Base-by-base conservation (phyloP, 73 alveolate species). In the Urostyla sp. region DNA sequence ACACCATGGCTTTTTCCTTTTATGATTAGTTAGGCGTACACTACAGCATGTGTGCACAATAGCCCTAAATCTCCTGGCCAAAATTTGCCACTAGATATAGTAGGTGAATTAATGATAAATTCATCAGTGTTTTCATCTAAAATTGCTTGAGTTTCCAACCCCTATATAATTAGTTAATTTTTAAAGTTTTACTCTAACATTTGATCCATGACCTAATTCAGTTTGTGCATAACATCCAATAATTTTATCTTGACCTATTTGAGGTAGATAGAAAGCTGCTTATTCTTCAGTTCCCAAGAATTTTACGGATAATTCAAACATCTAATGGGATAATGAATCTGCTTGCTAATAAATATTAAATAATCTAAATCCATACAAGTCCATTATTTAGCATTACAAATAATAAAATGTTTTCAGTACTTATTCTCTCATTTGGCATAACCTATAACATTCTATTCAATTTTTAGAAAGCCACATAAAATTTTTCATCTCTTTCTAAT, bases 141-240 rank as follows among this genome's bases (percentile, higher is more conserved):
- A 44, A 85, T 78, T 16, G 98, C 96, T 30, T 86, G 67, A 24
- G 98, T 93, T 60, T 74, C 88, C 0, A 93, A 46, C 20, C 90
- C 85, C 78, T 54, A 37, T 18, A 8, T 35, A 31, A 59, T n/a
- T 21, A 13, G 10, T 56, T 56, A 11, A 8, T 11, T 26, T 15
- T 27, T 56, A 5, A 10, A 26, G 30, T 21, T 78, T 75, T 75
- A 75, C 85, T 44, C 90, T 51, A 31, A 93, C 92, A 87, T 93
- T 91, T 37, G 98, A 93, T 15, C 98, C 98, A 83, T 93, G 98
- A 21, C 96, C 98, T 26, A 93, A 75, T 58, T 93, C 98, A 30
- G 98, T 90, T 48, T 89, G 46, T 0, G 93, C 90, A 78, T 89
- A 93, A 78, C 93, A 81, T 6, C 98, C 98, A 36, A 82, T 51